Base-by-base conservation (phyloP, 2,329 filamentous ascomycete species). In the Purpureocillium lavendulum region DNA sequence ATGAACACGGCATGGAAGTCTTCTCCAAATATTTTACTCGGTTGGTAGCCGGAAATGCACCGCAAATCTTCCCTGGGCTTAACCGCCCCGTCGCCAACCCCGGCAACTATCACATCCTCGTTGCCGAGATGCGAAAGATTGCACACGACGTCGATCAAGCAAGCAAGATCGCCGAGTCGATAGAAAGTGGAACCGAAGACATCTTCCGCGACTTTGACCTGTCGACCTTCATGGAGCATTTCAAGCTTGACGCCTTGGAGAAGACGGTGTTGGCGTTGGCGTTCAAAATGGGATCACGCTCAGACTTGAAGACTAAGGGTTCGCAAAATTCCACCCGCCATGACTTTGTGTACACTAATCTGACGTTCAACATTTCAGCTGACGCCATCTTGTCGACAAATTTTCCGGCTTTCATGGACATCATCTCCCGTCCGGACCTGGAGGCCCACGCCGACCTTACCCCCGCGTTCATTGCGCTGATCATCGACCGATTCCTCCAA, bases 1-100 rank as follows among this genome's bases (percentile, higher is more conserved):
- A 95, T 78, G 89, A 90, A 56, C 83, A 94, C 88, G 89, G 89
- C 59, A 98, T 98, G 90, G 94, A 98, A 74, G 88, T 96, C 59
- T 96, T 89, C 62, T 82, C 87, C 45, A 94, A 89, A 71, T 96
- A 92, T 65, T 94, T 98, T 66, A 82, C 87, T 64, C 87, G 90
- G 65, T 74, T 97, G 60, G 79, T 98, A 58, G 84, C 84, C 64
- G 82, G 83, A 66, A 96, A 96, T 79, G 87, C 89, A 54, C 71
- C 82, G 47, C 83, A 92, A 56, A 92, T 98, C 60, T 97, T 97
- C 59, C 82, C 87, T 38, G 80, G 84, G 47, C 71, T 82, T 40
- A 85, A 78, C 53, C 77, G 87, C 63, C 76, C 78, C 40, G 76
- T 80, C 48, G 75, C 87, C 48, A 85, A 84, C 62, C 73, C 84